Base-by-base conservation (phyloP, 805 yeast genomes). In the Torulaspora maleeae region DNA sequence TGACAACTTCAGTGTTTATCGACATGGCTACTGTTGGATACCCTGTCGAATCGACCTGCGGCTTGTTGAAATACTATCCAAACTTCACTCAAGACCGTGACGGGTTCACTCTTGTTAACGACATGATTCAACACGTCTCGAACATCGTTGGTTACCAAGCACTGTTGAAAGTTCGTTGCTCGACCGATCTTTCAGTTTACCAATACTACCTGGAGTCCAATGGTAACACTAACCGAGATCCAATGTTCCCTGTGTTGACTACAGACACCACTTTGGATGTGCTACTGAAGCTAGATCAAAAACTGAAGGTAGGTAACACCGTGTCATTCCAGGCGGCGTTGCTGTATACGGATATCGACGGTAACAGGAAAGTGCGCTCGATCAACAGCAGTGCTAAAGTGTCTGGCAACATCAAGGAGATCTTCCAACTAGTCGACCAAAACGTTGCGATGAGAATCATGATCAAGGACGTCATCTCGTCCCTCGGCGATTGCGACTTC, bases 241-340 rank as follows among this genome's bases (percentile, higher is more conserved):
- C 93, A 5, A 64, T 69, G n/a, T 63, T 86, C n/a, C 88, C 95
- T 0, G 69, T 78, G 5, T 65, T 88, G 24, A 74, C 74, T 34
- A 72, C 75, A 13, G 80, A 86, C 52, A 82, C 84, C 36, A 74
- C 83, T 4, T 63, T 87, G 38, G 83, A 86, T 8, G 82, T 86
- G 2, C 73, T 87, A 42, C 79, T 91, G 56, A 75, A 74, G 38
- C 84, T 86, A 58, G 96, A 89, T 59, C 88, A 88, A 3, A 79
- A 79, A 49, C 49, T 60, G 12, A 78, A 81, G 47, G 72, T 84
- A 1, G 79, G 79, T 49, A 73, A 76, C 30, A 96, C 89, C 63
- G 85, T 87, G 17, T 93, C 88, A 63, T 87, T 91, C 71, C 99
- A 93, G 67, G 84, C 86, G 1, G 97, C 98, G 0, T 54, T 93